Evolutionary conservation across 2,329 filamentous ascomycete species (phyloP).

Genomic region (Penicillium concentricum): DNA sequence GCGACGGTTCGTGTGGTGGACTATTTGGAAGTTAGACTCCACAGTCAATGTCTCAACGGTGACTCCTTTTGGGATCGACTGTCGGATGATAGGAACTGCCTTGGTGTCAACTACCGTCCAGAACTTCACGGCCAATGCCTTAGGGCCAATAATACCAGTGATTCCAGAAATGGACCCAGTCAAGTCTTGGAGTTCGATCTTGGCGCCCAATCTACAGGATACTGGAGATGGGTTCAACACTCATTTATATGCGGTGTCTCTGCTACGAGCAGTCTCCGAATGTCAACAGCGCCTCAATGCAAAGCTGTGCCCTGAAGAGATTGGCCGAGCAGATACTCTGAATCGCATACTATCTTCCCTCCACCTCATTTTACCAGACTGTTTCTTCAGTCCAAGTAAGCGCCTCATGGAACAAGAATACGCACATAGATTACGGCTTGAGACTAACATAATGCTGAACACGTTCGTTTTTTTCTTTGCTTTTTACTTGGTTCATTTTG

Average conservation of each 20-base stretch:
- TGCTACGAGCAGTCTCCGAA: neutral
- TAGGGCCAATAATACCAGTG: neutral
- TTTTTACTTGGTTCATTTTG: neutral
- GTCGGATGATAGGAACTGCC: neutral
- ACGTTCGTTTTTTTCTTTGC: neutral
- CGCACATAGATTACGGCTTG: neutral
- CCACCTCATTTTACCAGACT: neutral
- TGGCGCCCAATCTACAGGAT: neutral
- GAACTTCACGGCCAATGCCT: neutral
- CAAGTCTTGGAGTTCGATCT: neutral
- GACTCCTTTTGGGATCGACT: neutral
- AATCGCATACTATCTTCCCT: neutral
- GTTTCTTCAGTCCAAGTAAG: neutral
- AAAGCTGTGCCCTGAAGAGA: neutral
- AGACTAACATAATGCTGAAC: neutral
- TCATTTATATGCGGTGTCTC: neutral
- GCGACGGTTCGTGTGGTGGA: neutral
- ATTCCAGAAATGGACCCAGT: neutral
- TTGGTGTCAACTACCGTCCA: neutral
- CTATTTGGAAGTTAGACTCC: neutral
- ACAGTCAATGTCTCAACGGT: neutral
- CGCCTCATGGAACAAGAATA: neutral
- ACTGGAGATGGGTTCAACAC: neutral
- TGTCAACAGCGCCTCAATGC: neutral
- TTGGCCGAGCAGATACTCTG: neutral